Conservation (phyloP, 1,284 basidiomycete species). For the Dichomitus squalens region DNA sequence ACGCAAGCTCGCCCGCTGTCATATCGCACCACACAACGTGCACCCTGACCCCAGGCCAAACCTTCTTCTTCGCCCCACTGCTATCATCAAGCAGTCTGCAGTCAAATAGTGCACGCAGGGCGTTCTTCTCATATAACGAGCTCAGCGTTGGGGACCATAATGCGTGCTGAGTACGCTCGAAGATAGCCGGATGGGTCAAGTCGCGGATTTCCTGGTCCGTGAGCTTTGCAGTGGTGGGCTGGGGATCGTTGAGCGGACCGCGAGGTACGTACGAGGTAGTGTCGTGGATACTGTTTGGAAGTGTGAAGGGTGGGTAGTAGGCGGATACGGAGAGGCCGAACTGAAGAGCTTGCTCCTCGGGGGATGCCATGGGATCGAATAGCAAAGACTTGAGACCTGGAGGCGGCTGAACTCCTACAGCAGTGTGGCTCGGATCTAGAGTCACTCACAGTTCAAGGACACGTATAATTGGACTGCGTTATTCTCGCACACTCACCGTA, state of each 20-base stretch:
- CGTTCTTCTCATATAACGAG: slow-evolving; percentile 9
- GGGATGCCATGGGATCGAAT: neutral
- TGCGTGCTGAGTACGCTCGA: slow-evolving; percentile 14
- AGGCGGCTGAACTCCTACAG: neutral
- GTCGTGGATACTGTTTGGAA: neutral
- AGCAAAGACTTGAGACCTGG: neutral
- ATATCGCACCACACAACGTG: slow-evolving; percentile 26
- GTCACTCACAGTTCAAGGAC: neutral
- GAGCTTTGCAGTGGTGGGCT: slow-evolving; percentile 17
- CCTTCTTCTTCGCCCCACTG: neutral
- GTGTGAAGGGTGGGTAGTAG: slow-evolving; percentile 15
- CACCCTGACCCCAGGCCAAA: slow-evolving; percentile 22
- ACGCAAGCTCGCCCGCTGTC: slow-evolving; percentile 18
- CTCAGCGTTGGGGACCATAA: slow-evolving; percentile 5
- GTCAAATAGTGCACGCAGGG: slow-evolving; percentile 17
- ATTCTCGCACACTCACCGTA: slow-evolving; percentile 20
- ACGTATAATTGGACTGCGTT: neutral
- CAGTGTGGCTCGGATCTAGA: slow-evolving; percentile 2
- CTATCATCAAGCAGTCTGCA: neutral
- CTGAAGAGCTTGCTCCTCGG: slow-evolving; percentile 1
- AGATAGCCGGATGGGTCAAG: slow-evolving; percentile 12
- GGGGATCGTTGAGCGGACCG: neutral
- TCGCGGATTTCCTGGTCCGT: slow-evolving; percentile 1
- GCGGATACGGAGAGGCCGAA: slow-evolving; percentile 17
- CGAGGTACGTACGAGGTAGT: neutral